Evolutionary conservation across 192 early-diverging fungal genomes (phyloP), one percentile per base, ranked within the genome.

Genomic region (Umbelopsis ramanniana): DNA sequence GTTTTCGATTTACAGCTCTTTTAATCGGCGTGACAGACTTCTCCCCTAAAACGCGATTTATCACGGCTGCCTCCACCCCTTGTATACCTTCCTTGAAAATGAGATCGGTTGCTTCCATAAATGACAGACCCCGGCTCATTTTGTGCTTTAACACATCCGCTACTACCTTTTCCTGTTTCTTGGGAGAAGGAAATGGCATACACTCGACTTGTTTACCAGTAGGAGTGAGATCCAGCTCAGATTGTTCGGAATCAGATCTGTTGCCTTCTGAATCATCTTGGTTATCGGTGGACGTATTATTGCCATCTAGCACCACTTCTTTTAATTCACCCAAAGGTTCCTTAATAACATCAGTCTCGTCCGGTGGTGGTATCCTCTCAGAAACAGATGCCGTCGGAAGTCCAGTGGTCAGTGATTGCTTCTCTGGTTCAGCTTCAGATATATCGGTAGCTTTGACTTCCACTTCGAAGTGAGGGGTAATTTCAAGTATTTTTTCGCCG

Each of bases 61-160:
- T 63, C 29, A 63, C 57, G 26, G 57, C 57, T n/a, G 57, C 57
- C 2, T 63, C 57, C 6, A 63, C 26, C 8, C 57, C 57, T 37
- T 63, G 57, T 9, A 63, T 63, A 33, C 57, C 57, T 63, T 63
- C 57, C 33, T 63, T 63, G 29, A 63, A 63, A 35, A 63, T 63
- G 14, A 17, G 12, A 29, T 29, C 33, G 11, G 57, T 63, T 3
- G 57, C 57, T 17, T 63, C 57, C 33, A 63, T 15, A 8, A 63
- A 63, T 12, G 8, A 37, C 17, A 37, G 33, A 5, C 57, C 57
- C 0, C 33, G 57, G 26, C 57, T 63, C 57, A 63, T 63, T 63
- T 63, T 63, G 26, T 63, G 33, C 35, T 63, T 63, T 12, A 63
- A 35, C 2, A 63, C 57, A 37, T 63, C 57, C 26, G 57, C 57